phyloP scores from a whole-genome alignment of 2,329 filamentous ascomycete genomes.

The Exserohilum rostratum region DNA sequence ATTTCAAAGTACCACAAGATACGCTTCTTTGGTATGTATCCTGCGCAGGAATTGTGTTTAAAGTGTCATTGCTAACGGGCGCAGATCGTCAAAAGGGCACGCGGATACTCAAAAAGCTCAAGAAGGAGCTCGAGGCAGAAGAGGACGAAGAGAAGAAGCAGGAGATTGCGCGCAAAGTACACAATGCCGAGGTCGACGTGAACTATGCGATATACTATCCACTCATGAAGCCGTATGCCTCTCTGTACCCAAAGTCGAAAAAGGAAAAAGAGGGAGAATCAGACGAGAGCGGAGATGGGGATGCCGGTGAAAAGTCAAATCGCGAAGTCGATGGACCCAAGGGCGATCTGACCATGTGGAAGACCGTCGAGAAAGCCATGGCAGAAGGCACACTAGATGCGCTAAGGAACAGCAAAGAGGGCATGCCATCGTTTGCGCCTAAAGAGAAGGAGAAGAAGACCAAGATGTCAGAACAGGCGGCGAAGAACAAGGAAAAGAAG shows the following conservation, averaged over 20 bases:
- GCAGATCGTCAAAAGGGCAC: conserved; percentile 75
- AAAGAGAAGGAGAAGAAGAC: conserved; percentile 25
- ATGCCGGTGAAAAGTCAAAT: conserved; percentile 38
- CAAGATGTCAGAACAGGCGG: conserved; percentile 13
- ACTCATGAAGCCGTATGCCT: conserved; percentile 71
- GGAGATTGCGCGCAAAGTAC: conserved; percentile 62
- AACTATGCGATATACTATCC: conserved; percentile 78
- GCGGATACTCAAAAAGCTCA: conserved; percentile 68
- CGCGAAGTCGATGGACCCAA: conserved; percentile 49
- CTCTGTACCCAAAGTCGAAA: conserved; percentile 55
- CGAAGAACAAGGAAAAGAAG: conserved; percentile 24
- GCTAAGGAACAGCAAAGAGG: conserved; percentile 60
- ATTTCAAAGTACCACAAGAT: conserved; percentile 83
- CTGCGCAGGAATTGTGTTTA: background rate
- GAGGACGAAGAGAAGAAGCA: conserved; percentile 60
- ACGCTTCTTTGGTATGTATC: conserved; percentile 75
- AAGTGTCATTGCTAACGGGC: conserved; percentile 6
- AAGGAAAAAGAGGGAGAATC: conserved; percentile 23
- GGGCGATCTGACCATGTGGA: conserved; percentile 69
- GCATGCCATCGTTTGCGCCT: conserved; percentile 26
- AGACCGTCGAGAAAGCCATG: conserved; percentile 68
- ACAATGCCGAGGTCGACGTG: conserved; percentile 73
- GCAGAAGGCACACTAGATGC: conserved; percentile 61
- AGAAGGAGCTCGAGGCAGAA: conserved; percentile 60
- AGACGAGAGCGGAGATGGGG: conserved; percentile 29